A percentile compares a stretch with the other conserved stretches of the same genome.
Conservation (phyloP, 805 yeast species). For the Starmerella geochares region DNA sequence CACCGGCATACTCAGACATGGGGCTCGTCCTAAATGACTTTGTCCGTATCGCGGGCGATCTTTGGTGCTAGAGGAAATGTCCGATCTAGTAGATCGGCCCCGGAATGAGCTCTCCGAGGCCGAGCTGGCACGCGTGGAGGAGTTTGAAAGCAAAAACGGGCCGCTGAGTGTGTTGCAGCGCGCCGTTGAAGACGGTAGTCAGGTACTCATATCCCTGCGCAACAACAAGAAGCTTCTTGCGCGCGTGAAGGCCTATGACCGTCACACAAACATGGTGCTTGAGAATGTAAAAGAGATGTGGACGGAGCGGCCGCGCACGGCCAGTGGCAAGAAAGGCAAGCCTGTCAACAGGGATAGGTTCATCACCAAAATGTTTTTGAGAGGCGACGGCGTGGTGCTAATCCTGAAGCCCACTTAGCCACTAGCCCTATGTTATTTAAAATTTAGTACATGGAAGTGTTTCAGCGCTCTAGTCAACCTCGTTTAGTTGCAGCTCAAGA, state of each 20-base stretch:
- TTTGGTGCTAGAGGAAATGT: background rate
- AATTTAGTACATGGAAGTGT: too few relatives aligned
- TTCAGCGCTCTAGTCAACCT: too few relatives aligned
- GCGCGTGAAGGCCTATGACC: conserved; percentile 85
- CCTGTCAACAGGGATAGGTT: conserved; percentile 64
- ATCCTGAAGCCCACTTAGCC: conserved; percentile 31
- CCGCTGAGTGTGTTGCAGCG: conserved; percentile 83
- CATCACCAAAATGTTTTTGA: conserved; percentile 74
- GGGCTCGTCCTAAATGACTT: too few relatives aligned
- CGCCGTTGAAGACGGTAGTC: conserved; percentile 63
- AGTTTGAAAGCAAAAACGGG: conserved; percentile 79
- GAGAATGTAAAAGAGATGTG: conserved; percentile 85
- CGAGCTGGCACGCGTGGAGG: conserved; percentile 74
- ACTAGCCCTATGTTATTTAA: background rate
- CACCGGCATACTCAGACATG: too few relatives aligned
- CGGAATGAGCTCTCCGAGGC: conserved; percentile 68
- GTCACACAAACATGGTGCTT: conserved; percentile 87
- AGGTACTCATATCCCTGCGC: conserved; percentile 78
- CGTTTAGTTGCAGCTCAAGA: conserved; percentile 19
- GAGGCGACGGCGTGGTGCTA: conserved; percentile 93
- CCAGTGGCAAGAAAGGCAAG: conserved; percentile 63
- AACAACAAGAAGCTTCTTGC: conserved; percentile 89
- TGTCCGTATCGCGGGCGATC: conserved; percentile 4
- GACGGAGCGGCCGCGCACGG: conserved; percentile 51
- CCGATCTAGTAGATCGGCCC: conserved; percentile 59